Base-by-base conservation (phyloP, 169 alveolate genomes). In the Eimeria brunetti region DNA sequence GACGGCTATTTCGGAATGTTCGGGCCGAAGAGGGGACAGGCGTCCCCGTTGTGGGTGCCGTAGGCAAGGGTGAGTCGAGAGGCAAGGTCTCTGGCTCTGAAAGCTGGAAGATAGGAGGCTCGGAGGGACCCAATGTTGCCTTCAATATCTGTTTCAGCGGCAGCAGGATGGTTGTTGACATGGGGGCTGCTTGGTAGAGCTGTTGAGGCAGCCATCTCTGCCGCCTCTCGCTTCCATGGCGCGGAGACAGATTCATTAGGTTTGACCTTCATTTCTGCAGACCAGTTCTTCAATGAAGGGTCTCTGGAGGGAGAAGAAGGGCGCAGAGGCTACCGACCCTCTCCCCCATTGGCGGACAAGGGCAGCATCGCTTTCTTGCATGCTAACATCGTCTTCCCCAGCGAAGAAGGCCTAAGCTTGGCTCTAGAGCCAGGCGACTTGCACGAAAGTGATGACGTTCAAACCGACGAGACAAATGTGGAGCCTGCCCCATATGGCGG, bases 221-320 rank as follows among this genome's bases (percentile, higher is more conserved):
- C n/a, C 20, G 69, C 27, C 69, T 18, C 69, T 14, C 0, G 9
- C 69, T 60, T 16, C 69, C 69, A 22, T 12, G 69, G n/a, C 20
- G 20, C 0, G 9, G 69, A 60, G 69, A 60, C 69, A n/a, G 69
- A 4, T 2, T 60, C 69, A 12, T 60, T 60, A 22, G 69, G 69
- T 22, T 60, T 60, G 9, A n/a, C 69, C 69, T 60, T 60, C 0
- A 58, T 58, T 58, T 16, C 69, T 16, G 69, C 69, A 1, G 69
- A 60, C n/a, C 69, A 60, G 9, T 22, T 60, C 6, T 60, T 60
- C 20, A 60, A 14, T 18, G 69, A 60, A 18, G 69, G 69, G 69
- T 60, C 69, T n/a, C n/a, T 60, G 69, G 69, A 60, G 30, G 69
- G 69, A 16, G 69, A 60, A n/a, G 69, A 60, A 60, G 69, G 69